Base-by-base conservation (phyloP, 2,329 filamentous ascomycete species). In the Nakataea oryzae region DNA sequence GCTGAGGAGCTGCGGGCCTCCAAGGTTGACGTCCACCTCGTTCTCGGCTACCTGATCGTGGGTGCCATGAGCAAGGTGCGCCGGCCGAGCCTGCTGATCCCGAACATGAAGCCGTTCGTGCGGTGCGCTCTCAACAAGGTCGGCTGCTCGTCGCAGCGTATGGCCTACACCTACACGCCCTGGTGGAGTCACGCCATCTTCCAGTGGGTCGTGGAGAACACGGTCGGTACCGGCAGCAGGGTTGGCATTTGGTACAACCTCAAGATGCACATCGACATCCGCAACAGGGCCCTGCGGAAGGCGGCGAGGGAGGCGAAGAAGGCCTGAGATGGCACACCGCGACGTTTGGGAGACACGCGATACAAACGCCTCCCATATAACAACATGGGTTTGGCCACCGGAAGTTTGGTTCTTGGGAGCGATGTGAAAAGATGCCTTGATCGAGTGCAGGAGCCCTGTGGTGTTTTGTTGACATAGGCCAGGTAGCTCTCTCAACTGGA, bases 11-110 rank as follows among this genome's bases (percentile, higher is more conserved):
- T 99, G 32, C 85, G 88, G 65, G 85, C 87, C 1, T 82, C 90
- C 69, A 90, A 91, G 63, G 86, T 99, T 54, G 88, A 91, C 66
- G 92, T 96, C n/a, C 87, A 97, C 75, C 85, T 97, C 59, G 88
- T 96, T 30, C 84, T 97, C 68, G 92, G 89, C 69, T 96, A 99
- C 74, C 85, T 99, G 58, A 90, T 99, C 70, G 96, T 92, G 5
- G 93, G 91, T 1, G 91, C 93, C 70, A 99, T 99, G 95, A 93
- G 89, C 76, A 99, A 99, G 82, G 86, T 99, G 69, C 88, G 91
- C 69, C 88, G 87, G 62, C 79, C 91, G 0, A 93, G 85, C 66
- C 75, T 87, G 57, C 78, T 92, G 63, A 89, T 97, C 57, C 95
- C 95, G 12, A 91, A 82, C 63, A 89, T 93, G 17, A 88, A 87